These are phyloP conservation scores for Falciphora oryzae DNA, from an alignment of 2,329 filamentous ascomycete genomes.

Conservation along the genomic window DNA sequence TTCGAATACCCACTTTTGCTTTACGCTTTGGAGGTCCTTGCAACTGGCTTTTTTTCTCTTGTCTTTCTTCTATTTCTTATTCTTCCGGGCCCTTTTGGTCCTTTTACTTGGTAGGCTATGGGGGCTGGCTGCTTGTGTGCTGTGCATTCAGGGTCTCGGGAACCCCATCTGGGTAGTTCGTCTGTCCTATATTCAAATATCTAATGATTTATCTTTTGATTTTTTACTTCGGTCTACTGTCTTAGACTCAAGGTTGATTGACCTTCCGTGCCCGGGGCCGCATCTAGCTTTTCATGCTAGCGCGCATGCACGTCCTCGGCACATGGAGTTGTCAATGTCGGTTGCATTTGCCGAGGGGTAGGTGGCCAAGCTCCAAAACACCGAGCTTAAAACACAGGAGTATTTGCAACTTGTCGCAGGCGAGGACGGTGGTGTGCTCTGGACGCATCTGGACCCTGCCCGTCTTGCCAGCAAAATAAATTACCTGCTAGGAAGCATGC, in stretches of 20 bases:
- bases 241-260: not conserved
- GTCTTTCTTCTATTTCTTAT: not conserved
- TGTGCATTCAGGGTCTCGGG: not conserved
- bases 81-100: not conserved
- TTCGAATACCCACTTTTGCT: not conserved
- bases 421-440: not conserved
- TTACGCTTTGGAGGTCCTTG: not conserved
- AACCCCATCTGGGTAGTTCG: not conserved
- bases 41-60: not conserved
- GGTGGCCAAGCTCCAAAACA: not conserved
- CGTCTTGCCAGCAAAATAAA: too few relatives aligned
- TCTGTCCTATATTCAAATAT: slow-evolving; percentile 1
- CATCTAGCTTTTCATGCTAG: not conserved
- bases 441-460: not conserved
- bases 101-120: not conserved
- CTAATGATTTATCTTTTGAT: not conserved
- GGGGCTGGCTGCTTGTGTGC: not conserved
- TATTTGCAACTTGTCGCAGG: not conserved
- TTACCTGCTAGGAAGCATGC: too few relatives aligned
- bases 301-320: not conserved
- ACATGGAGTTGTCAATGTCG: not conserved
- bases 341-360: not conserved
- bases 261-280: not conserved
- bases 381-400: not conserved
- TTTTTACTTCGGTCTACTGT: not conserved